Evolutionary conservation across 139 green algal genomes (phyloP).

Genomic region (Tetradesmus lagerheimii): DNA sequence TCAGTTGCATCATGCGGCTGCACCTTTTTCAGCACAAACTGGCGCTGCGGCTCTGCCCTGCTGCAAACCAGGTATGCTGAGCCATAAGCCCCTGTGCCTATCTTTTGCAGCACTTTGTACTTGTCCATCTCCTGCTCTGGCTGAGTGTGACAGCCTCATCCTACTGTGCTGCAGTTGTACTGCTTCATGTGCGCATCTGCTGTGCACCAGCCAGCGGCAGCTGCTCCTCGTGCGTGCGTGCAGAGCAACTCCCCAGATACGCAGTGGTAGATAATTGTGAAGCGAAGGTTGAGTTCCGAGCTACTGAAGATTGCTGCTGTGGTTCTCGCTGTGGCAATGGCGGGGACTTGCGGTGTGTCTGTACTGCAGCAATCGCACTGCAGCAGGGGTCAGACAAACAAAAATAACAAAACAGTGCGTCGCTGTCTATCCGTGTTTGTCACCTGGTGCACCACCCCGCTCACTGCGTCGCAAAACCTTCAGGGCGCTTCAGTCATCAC

Average conservation of each 20-base stretch:
- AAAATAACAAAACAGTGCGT: too few species aligned
- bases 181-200: conserved; percentile 10
- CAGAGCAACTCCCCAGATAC: not conserved
- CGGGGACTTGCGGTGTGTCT: not conserved
- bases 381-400: not conserved
- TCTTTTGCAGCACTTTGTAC: conserved; percentile 66
- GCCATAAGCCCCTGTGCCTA: conserved; percentile 69
- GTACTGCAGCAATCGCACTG: not conserved
- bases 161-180: not conserved
- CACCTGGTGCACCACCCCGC: not conserved
- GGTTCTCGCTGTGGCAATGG: not conserved
- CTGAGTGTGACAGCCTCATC: not conserved
- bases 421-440: too few species aligned
- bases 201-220: not conserved
- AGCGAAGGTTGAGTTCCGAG: not conserved
- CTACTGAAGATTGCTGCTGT: not conserved
- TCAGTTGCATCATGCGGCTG: conserved; percentile 58
- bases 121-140: conserved; percentile 57
- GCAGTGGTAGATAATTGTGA: not conserved
- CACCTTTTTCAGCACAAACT: conserved; percentile 74
- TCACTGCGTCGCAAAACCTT: not conserved
- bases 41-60: conserved; percentile 42
- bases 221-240: not conserved
- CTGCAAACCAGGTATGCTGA: conserved; percentile 61
- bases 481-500: not conserved